These are phyloP conservation scores for Rachicladosporium sp. DNA, from an alignment of 2,329 filamentous ascomycete species.

Conservation along the genomic window DNA sequence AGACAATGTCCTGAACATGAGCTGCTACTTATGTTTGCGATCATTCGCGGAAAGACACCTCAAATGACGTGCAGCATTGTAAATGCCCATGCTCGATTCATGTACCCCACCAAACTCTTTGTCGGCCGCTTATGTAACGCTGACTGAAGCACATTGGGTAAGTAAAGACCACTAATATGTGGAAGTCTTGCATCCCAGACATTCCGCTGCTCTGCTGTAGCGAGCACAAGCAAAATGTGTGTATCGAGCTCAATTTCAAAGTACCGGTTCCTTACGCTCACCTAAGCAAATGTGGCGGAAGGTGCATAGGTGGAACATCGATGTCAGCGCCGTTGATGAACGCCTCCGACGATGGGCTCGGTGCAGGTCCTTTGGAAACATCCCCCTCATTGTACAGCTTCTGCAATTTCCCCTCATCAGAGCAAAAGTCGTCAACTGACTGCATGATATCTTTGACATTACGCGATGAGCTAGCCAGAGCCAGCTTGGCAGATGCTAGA, in stretches of 20 bases:
- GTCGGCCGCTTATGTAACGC: conserved; percentile 1
- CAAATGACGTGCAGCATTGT: not conserved
- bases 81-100: not conserved
- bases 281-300: conserved; percentile 25
- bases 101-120: not conserved
- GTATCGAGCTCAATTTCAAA: not conserved
- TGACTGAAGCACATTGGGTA: conserved; percentile 1
- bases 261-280: conserved; percentile 4
- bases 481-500: conserved; percentile 29
- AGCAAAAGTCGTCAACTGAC: conserved; percentile 2
- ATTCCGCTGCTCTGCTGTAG: too few species aligned
- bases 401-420: conserved; percentile 26
- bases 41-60: not conserved
- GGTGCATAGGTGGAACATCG: conserved; percentile 31
- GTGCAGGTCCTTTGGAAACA: conserved; percentile 24
- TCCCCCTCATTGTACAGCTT: conserved; percentile 30
- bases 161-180: not conserved
- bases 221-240: not conserved
- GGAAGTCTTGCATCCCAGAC: not conserved
- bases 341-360: conserved; percentile 26
- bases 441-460: conserved; percentile 3
- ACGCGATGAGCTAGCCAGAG: not conserved
- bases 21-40: not conserved
- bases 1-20: conserved; percentile 2
- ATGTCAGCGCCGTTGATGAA: conserved; percentile 12